A percentile compares a stretch with the other conserved stretches of the same genome.
These are phyloP conservation scores for Chimonanthus salicifolius DNA, from an alignment of 164 flowering plant species.

Conservation along the genomic window DNA sequence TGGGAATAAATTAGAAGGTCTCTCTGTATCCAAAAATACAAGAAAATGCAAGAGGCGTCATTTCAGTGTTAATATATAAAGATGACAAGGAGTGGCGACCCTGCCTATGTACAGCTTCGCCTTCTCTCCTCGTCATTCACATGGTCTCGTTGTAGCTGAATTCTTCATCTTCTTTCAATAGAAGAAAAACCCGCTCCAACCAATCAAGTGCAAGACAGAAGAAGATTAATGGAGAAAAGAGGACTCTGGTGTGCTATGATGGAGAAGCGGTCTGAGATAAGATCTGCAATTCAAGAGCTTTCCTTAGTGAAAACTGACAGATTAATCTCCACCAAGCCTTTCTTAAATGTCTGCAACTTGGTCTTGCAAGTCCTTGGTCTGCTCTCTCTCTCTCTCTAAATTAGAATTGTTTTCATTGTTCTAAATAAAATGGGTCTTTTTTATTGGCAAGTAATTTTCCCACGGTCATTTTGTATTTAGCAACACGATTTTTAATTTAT, in stretches of 20 bases:
- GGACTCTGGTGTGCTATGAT: conserved; percentile 15
- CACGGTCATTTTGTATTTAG: too few relatives aligned
- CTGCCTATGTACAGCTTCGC: neutral
- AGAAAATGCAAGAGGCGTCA: neutral
- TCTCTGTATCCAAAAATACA: neutral
- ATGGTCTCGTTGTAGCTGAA: neutral
- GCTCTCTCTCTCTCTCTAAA: conserved; percentile 16
- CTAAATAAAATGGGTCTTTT: neutral
- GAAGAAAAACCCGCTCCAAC: neutral
- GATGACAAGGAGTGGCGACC: conserved; percentile 1
- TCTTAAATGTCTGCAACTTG: conserved; percentile 53
- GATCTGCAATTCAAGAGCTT: conserved; percentile 59
- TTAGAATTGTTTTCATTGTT: neutral
- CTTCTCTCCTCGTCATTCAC: conserved; percentile 3
- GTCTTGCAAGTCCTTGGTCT: conserved; percentile 72
- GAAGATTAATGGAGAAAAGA: conserved; percentile 32
- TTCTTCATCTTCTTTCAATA: neutral
- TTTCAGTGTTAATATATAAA: neutral
- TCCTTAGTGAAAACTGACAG: conserved; percentile 21
- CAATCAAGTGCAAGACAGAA: neutral
- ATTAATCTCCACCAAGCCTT: conserved; percentile 47
- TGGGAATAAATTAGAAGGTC: too few relatives aligned
- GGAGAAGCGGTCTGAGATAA: conserved; percentile 45
- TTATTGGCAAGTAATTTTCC: too few relatives aligned
- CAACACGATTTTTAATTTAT: too few relatives aligned